Evolutionary conservation across 2,329 filamentous ascomycete genomes (phyloP).

Genomic region (Fusarium drepaniforme): DNA sequence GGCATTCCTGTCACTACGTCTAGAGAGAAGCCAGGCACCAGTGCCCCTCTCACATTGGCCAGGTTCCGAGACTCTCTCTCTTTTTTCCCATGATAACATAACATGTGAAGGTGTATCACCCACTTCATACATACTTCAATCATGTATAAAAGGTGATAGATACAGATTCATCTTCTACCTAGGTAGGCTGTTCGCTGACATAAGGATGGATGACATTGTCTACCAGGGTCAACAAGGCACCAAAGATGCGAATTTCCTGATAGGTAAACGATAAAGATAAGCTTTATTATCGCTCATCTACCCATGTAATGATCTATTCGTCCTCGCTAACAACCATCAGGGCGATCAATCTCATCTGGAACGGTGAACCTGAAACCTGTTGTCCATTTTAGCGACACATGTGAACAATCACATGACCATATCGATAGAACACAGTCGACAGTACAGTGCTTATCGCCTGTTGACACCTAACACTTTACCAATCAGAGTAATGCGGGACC

Average conservation of each 20-base stretch:
- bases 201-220: not conserved
- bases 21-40: not conserved
- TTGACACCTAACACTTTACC: slow-evolving; percentile 33
- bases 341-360: not conserved
- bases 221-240: not conserved
- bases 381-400: not conserved
- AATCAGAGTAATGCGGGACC: slow-evolving; percentile 43
- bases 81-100: not conserved
- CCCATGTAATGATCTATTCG: not conserved
- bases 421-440: slow-evolving; percentile 37
- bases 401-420: slow-evolving; percentile 38
- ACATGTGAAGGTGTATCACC: not conserved
- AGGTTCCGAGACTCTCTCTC: not conserved
- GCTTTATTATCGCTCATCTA: not conserved
- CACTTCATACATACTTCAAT: not conserved
- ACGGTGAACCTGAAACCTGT: not conserved
- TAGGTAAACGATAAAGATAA: not conserved
- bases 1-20: not conserved
- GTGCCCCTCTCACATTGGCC: not conserved
- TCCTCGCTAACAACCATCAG: not conserved
- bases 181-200: not conserved
- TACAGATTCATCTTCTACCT: not conserved
- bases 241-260: not conserved
- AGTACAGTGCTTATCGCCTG: slow-evolving; percentile 19
- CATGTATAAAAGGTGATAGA: not conserved